Conservation (phyloP, 1,139 yeast genomes). For the Candida tetrigidarum region DNA sequence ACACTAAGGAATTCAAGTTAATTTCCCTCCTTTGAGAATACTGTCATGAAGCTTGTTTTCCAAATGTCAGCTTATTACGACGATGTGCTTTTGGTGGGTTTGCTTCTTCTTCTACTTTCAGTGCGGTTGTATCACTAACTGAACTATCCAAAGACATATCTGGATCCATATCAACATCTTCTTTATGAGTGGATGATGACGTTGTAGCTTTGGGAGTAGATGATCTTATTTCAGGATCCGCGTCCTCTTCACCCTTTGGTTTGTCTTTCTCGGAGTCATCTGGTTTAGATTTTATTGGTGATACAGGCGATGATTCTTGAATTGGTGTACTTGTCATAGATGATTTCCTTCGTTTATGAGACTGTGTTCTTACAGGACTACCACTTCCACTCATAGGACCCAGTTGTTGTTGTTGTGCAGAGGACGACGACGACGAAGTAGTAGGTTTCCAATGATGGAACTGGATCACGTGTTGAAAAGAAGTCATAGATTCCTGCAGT, state of each 20-base stretch:
- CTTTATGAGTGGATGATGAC: slow-evolving; percentile 1
- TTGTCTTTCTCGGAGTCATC: not conserved
- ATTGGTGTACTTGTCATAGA: slow-evolving; percentile 15
- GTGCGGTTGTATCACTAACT: slow-evolving; percentile 9
- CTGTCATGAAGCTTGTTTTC: slow-evolving; percentile 23
- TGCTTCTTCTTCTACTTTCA: slow-evolving; percentile 15
- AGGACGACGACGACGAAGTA: too few species aligned
- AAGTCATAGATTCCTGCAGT: slow-evolving; percentile 53
- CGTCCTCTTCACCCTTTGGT: not conserved
- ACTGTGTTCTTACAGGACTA: slow-evolving; percentile 12
- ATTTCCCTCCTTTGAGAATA: not conserved
- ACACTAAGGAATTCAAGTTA: too few species aligned
- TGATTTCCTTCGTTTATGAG: slow-evolving; percentile 29
- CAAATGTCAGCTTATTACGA: slow-evolving; percentile 21
- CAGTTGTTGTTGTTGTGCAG: too few species aligned
- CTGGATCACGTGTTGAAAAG: slow-evolving; percentile 56
- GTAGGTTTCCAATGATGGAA: slow-evolving; percentile 60
- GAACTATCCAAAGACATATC: slow-evolving; percentile 23
- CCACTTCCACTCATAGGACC: slow-evolving; percentile 23
- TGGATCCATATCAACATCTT: slow-evolving; percentile 15
- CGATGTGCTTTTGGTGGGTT: slow-evolving; percentile 19
- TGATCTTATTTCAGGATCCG: not conserved
- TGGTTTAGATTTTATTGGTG: slow-evolving; percentile 7
- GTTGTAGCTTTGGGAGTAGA: slow-evolving; percentile 5
- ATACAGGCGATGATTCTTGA: slow-evolving; percentile 9